Evolutionary conservation across 306 rosid genomes (phyloP), one percentile per base, ranked within the genome.

Genomic region (Pyrus pyrifolia): DNA sequence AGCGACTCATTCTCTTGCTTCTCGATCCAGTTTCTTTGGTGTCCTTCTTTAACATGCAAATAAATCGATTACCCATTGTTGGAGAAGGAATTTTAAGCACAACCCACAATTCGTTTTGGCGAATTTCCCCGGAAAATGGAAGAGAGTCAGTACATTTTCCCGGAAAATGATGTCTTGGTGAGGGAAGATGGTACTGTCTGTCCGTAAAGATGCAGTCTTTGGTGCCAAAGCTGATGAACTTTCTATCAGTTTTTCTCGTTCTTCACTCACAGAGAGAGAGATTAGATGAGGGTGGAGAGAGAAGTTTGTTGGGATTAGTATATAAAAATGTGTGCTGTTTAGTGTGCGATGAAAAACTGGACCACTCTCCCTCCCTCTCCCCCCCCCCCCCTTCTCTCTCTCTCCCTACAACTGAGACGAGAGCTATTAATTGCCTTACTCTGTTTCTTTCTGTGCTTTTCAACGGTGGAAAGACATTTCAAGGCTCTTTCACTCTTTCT

Each of bases 21-120:
- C 89, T 87, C 74, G 99, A 92, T 91, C 97, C 99, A 82, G 60
- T 80, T 15, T 90, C 97, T 69, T 87, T 95, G 14, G 80, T 22
- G 1, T 92, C 97, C 82, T 89, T 95, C 89, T 82, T 96, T 4
- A 84, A 71, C 99, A 88, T 89, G 85, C 99, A 96, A 46, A 85
- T 88, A 33, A 96, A 93, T n/a, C 89, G 83, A 76, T 96, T 92
- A 69, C 99, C 99, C 99, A 96, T 96, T 17, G 75, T 68, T 52
- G 1, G 30, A 38, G 55, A 45, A 49, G 73, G 15, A 23, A 55
- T 66, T 38, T 13, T 75, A 38, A 55, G 71, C 73, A 29, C 70
- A 71, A 62, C 76, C 75, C 75, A 53, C 53, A 44, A 33, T 22
- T 25, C 21, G 22, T 38, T 59, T 45, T 18, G 2, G 42, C 15